Conservation (phyloP, 2,329 filamentous ascomycete genomes). For the Exophiala xenobiotica region DNA sequence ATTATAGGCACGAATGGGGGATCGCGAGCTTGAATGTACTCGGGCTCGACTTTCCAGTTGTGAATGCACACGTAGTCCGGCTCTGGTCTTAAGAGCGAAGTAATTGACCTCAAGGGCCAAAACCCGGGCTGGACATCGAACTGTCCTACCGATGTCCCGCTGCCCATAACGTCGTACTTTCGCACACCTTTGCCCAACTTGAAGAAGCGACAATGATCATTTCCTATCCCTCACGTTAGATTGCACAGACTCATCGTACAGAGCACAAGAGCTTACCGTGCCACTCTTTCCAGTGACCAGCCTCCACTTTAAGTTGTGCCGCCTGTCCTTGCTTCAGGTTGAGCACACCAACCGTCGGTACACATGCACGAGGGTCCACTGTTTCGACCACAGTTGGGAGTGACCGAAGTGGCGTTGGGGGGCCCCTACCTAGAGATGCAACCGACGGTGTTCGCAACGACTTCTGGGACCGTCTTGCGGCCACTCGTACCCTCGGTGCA, state of each 20-base stretch:
- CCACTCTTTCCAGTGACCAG: not conserved
- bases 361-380: not conserved
- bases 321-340: not conserved
- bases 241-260: not conserved
- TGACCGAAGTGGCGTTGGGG: not conserved
- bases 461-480: not conserved
- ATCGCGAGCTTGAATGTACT: not conserved
- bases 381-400: not conserved
- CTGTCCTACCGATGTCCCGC: not conserved
- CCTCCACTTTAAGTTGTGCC: not conserved
- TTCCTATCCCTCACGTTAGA: not conserved
- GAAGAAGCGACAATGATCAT: not conserved
- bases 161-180: not conserved
- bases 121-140: not conserved
- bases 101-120: not conserved
- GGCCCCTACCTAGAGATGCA: not conserved
- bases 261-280: not conserved
- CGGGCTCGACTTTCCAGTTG: not conserved
- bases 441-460: not conserved
- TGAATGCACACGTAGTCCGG: slow-evolving; percentile 2
- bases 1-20: not conserved
- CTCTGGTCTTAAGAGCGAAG: not conserved
- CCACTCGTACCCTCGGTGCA: not conserved
- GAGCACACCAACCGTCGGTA: not conserved
- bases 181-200: not conserved